phyloP scores from a whole-genome alignment of 352 stramenopile genomes.

The Phytophthora palmivora region DNA sequence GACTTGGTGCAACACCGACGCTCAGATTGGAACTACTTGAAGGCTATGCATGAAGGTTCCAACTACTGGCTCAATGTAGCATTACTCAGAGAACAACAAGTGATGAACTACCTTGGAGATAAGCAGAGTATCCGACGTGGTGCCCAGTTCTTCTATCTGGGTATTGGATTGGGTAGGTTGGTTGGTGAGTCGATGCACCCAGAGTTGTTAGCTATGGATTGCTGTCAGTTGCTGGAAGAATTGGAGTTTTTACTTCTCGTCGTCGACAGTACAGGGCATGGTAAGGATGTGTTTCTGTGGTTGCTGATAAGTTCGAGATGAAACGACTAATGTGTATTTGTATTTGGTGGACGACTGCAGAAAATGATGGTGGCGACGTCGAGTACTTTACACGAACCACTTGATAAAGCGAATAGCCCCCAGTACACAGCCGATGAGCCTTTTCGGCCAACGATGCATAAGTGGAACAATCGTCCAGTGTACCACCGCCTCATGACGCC shows the following conservation, averaged over 20 bases:
- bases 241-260: conserved; percentile 88
- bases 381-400: conserved; percentile 66
- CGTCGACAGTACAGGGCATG: conserved; percentile 80
- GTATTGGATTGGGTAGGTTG: conserved; percentile 69
- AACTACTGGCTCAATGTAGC: conserved; percentile 88
- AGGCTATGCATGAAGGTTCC: conserved; percentile 79
- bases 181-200: conserved; percentile 61
- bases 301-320: not conserved
- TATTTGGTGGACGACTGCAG: conserved; percentile 33
- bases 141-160: conserved; percentile 86
- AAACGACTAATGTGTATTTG: no score
- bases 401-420: conserved; percentile 43
- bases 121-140: conserved; percentile 64
- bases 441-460: conserved; percentile 74
- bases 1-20: conserved; percentile 76
- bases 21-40: conserved; percentile 84
- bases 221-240: conserved; percentile 85
- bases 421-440: conserved; percentile 60
- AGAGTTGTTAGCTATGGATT: conserved; percentile 71
- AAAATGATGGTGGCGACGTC: conserved; percentile 89
- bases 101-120: conserved; percentile 67
- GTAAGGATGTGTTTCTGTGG: conserved; percentile 28
- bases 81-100: conserved; percentile 67
- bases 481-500: conserved; percentile 77
- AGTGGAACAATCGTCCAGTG: conserved; percentile 86